A percentile compares a stretch with the other conserved stretches of the same genome.
phyloP scores from a whole-genome alignment of 176 grass and related monocot genomes.

The Alopecurus myosuroides region DNA sequence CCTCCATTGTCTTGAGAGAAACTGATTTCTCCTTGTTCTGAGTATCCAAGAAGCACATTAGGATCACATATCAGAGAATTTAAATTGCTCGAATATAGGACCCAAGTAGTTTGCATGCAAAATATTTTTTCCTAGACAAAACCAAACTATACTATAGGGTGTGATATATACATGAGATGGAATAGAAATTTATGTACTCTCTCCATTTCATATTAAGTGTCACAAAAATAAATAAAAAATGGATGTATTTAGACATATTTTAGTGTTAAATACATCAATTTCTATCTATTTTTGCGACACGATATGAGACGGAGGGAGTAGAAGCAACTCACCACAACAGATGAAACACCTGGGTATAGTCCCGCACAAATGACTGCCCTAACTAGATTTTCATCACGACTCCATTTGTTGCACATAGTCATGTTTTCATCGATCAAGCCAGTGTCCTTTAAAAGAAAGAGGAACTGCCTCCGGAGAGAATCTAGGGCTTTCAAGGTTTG shows the following conservation, averaged over 20 bases:
- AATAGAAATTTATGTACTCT: background rate
- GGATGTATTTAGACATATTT: too few relatives aligned
- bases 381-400: constrained; percentile 78
- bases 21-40: constrained; percentile 97
- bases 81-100: background rate
- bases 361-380: constrained; percentile 93
- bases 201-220: too few relatives aligned
- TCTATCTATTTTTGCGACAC: too few relatives aligned
- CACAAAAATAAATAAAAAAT: too few relatives aligned
- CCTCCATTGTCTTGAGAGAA: constrained; percentile 98
- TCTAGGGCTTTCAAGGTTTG: constrained; percentile 94
- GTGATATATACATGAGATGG: background rate
- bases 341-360: constrained; percentile 94
- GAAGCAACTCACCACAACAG: constrained; percentile 78
- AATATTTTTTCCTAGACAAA: constrained; percentile 7
- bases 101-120: constrained; percentile 8
- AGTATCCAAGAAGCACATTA: constrained; percentile 29
- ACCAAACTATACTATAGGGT: background rate
- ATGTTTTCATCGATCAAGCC: constrained; percentile 77
- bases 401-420: constrained; percentile 78
- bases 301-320: too few relatives aligned
- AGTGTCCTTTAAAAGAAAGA: constrained; percentile 85
- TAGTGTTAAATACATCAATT: too few relatives aligned
- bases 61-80: background rate
- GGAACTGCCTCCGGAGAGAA: constrained; percentile 87